Base-by-base conservation (phyloP, 108 stramenopile species). In the Skeletonema costatum region DNA sequence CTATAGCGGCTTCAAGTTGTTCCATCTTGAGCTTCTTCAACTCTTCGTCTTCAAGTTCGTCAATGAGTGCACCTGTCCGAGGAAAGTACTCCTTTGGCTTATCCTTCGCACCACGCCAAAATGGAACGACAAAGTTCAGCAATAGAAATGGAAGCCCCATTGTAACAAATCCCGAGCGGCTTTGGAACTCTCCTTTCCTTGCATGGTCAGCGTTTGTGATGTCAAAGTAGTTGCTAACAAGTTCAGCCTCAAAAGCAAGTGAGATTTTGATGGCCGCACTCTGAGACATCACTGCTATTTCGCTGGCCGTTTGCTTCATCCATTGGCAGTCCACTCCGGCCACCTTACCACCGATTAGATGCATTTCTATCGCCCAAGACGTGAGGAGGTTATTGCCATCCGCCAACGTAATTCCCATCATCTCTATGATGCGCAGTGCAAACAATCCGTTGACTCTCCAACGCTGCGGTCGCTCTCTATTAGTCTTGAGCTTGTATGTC, bases 391-490 rank as follows among this genome's bases (percentile, higher is more conserved):
- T 65, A 14, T n/a, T n/a, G n/a, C n/a, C 2, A 65, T 6, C 14
- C 35, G 7, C 16, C n/a, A n/a, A n/a, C n/a, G n/a, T n/a, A n/a
- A n/a, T n/a, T n/a, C n/a, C n/a, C n/a, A n/a, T n/a, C n/a, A n/a
- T n/a, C n/a, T n/a, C n/a, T n/a, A n/a, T n/a, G n/a, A n/a, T n/a
- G n/a, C 25, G 7, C 14, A 21, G 21, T 4, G 64, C 64, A 65
- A 38, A 39, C 21, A 65, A 65, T 3, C 64, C 64, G 41, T 65
- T 65, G 5, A 65, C 36, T 65, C 21, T 14, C 64, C 64, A 65
- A 6, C 64, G 64, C 38, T 65, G 64, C 19, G 35, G 35, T 4
- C 38, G 38, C 7, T 39, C 6, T 7, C 39, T 4, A 39, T 9
- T 8, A 4, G 25, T 30, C 9, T 4, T 9, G 9, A 59, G 21